These are phyloP conservation scores for Trichoderma endophyticum DNA, from an alignment of 2,329 filamentous ascomycete species.

Conservation along the genomic window DNA sequence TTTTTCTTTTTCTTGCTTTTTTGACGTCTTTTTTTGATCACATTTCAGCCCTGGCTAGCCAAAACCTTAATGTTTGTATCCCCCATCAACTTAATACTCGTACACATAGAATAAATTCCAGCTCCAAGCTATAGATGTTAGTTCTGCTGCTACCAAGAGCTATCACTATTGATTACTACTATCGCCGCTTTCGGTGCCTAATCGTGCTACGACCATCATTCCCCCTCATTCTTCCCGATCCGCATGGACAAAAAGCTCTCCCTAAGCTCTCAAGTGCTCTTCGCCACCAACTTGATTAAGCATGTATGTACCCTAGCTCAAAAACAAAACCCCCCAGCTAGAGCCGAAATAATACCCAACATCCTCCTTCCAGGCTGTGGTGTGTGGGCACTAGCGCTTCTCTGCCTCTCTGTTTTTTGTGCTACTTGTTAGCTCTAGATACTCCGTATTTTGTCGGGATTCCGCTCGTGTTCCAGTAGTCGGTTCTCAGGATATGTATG, in stretches of 20 bases:
- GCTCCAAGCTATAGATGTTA: neutral
- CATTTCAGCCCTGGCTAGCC: constrained; percentile 1
- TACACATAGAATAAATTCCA: neutral
- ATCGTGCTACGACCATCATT: neutral
- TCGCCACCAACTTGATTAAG: neutral
- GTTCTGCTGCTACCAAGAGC: neutral
- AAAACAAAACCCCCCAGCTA: neutral
- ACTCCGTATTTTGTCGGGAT: neutral
- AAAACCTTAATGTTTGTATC: neutral
- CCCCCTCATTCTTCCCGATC: neutral
- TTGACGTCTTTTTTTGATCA: neutral
- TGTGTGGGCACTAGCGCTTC: neutral
- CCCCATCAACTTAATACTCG: neutral
- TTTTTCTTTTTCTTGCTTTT: neutral
- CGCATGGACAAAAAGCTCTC: neutral
- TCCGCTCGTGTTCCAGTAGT: neutral
- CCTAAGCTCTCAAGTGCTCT: neutral
- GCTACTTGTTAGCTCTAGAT: neutral
- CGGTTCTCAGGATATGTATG: neutral
- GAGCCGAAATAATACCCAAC: neutral
- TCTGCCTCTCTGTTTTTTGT: neutral
- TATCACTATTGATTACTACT: neutral
- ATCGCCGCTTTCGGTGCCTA: neutral
- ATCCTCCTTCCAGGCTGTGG: neutral
- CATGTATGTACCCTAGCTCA: neutral